These are phyloP conservation scores for Phytophthora nicotianae DNA, from an alignment of 352 stramenopile genomes.

Conservation along the genomic window DNA sequence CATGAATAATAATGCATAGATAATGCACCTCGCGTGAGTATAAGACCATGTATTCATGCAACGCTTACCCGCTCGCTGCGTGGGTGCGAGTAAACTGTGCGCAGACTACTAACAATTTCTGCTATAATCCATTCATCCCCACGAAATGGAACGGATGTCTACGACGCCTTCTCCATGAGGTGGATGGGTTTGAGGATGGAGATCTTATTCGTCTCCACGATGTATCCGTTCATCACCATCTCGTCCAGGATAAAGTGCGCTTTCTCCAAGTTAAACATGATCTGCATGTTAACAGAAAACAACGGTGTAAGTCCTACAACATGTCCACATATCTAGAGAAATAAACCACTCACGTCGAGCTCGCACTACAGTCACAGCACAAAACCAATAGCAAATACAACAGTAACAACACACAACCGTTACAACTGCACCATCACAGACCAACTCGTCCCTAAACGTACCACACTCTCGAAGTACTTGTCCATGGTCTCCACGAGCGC, in stretches of 20 bases:
- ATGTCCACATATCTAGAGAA: neutral
- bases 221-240: constrained; percentile 99
- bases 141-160: neutral
- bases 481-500: constrained; percentile 99
- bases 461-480: constrained; percentile 98
- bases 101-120: constrained; percentile 2
- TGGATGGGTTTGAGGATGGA: constrained; percentile 98
- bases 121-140: neutral
- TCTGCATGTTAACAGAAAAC: constrained; percentile 39
- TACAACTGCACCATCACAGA: neutral
- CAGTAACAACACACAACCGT: constrained; percentile 1
- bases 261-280: constrained; percentile 94
- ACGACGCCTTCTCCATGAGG: constrained; percentile 97
- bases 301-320: constrained; percentile 7
- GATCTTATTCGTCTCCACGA: constrained; percentile 99
- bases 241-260: constrained; percentile 92
- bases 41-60: constrained; percentile 18
- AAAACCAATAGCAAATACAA: constrained; percentile 4
- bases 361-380: constrained; percentile 59
- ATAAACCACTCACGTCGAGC: constrained; percentile 68
- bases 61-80: neutral
- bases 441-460: constrained; percentile 39
- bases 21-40: neutral
- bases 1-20: neutral
- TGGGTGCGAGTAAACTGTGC: neutral